These are phyloP conservation scores for Paraconiothyrium brasiliense DNA, from an alignment of 2,329 filamentous ascomycete species.

Conservation along the genomic window DNA sequence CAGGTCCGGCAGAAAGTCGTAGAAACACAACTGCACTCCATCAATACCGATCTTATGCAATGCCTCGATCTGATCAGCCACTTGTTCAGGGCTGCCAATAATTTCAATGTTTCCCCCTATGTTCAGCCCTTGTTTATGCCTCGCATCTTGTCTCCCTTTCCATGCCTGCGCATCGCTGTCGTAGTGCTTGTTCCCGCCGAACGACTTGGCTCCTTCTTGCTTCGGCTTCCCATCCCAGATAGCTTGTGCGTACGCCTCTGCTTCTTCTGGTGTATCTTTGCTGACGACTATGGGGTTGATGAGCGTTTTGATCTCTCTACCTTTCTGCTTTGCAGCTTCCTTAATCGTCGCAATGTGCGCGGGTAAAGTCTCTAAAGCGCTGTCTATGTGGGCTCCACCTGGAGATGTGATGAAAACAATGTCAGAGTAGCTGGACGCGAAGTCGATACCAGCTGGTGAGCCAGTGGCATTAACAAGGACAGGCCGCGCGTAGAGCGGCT, in stretches of 20 bases:
- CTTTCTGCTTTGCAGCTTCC: slow-evolving; percentile 1
- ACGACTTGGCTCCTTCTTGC: neutral
- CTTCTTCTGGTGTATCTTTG: slow-evolving; percentile 2
- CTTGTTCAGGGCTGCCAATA: slow-evolving; percentile 3
- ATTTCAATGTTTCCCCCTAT: slow-evolving; percentile 1
- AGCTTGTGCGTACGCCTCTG: slow-evolving; percentile 4
- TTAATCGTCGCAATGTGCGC: neutral
- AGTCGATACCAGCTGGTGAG: slow-evolving; percentile 2
- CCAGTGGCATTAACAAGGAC: neutral
- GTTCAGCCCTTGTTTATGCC: slow-evolving; percentile 1
- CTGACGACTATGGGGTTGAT: slow-evolving; percentile 2
- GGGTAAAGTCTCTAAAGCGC: neutral
- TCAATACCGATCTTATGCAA: slow-evolving; percentile 4
- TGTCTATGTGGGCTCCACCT: slow-evolving; percentile 4
- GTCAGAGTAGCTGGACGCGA: slow-evolving; percentile 1
- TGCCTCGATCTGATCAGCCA: slow-evolving; percentile 1
- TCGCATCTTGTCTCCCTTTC: neutral
- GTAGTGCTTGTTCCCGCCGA: slow-evolving; percentile 2
- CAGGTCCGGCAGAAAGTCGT: slow-evolving; percentile 3
- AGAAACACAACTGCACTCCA: slow-evolving; percentile 4
- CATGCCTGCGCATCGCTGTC: slow-evolving; percentile 5
- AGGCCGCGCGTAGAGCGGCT: neutral
- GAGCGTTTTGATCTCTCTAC: neutral
- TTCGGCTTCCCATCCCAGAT: slow-evolving; percentile 4
- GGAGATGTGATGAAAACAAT: slow-evolving; percentile 1